Evolutionary conservation across 1,139 yeast genomes (phyloP).

Genomic region (Yamadazyma dushanensis): DNA sequence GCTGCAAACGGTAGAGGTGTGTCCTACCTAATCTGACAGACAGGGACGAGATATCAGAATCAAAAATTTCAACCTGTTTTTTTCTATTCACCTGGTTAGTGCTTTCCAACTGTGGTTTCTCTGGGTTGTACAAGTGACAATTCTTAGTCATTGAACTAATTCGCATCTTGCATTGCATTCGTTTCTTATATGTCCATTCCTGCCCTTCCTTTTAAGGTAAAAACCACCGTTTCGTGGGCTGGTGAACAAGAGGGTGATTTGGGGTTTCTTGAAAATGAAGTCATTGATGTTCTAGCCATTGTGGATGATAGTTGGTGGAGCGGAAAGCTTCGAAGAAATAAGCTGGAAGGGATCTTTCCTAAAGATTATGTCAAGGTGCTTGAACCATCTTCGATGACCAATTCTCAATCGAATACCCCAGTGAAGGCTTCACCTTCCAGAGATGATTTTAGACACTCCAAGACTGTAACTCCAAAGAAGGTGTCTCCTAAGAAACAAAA

Average conservation of each 20-base stretch:
- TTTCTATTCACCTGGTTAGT: neutral
- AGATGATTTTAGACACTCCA: slow-evolving; percentile 15
- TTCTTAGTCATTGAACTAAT: too few relatives aligned
- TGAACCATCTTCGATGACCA: slow-evolving; percentile 25
- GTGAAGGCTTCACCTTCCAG: slow-evolving; percentile 21
- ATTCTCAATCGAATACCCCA: slow-evolving; percentile 17
- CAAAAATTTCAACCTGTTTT: neutral
- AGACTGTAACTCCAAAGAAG: slow-evolving; percentile 17
- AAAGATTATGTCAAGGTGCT: slow-evolving; percentile 75
- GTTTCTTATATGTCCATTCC: slow-evolving; percentile 21
- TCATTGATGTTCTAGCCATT: slow-evolving; percentile 74
- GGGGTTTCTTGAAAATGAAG: slow-evolving; percentile 91
- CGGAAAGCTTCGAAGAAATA: slow-evolving; percentile 78
- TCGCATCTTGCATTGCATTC: too few relatives aligned
- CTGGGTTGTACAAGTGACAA: too few relatives aligned
- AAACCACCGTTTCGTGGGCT: slow-evolving; percentile 85
- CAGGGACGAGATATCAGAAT: neutral
- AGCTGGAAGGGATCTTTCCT: slow-evolving; percentile 83
- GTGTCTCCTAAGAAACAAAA: slow-evolving; percentile 9
- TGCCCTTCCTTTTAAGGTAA: slow-evolving; percentile 67
- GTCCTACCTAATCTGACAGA: neutral
- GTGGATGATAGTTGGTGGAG: slow-evolving; percentile 95
- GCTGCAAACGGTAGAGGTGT: slow-evolving; percentile 3
- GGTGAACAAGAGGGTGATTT: slow-evolving; percentile 86
- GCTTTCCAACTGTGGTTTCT: neutral